phyloP scores from a whole-genome alignment of 1,139 yeast genomes.

The Taphrina betulina region DNA sequence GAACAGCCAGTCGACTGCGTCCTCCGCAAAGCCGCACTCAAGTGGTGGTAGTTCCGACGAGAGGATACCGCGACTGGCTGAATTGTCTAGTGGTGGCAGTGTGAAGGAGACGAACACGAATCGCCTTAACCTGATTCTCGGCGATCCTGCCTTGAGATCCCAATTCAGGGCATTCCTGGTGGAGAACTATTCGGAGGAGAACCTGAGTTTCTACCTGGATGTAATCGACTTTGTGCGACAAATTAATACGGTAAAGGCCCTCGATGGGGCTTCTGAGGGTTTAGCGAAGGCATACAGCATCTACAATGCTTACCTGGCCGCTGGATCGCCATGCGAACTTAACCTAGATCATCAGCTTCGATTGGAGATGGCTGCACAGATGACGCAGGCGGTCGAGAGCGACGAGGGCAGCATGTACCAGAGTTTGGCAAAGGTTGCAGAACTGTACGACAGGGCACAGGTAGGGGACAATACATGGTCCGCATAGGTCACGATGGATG shows the following conservation, averaged over 20 bases:
- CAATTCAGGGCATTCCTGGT: conserved; percentile 66
- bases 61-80: too few relatives aligned
- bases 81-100: too few relatives aligned
- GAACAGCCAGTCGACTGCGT: neutral
- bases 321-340: conserved; percentile 67
- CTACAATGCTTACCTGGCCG: conserved; percentile 65
- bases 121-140: conserved; percentile 53
- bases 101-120: conserved; percentile 33
- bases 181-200: conserved; percentile 69
- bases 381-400: conserved; percentile 41
- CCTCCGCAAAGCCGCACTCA: neutral
- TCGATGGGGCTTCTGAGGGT: conserved; percentile 37
- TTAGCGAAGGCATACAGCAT: conserved; percentile 44
- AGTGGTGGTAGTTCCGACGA: neutral
- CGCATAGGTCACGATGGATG: too few relatives aligned
- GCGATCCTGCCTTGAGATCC: conserved; percentile 76
- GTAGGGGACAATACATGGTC: too few relatives aligned
- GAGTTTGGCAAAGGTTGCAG: conserved; percentile 35
- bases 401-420: conserved; percentile 30
- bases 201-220: conserved; percentile 66
- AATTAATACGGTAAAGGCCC: conserved; percentile 38
- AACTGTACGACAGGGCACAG: conserved; percentile 37
- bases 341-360: conserved; percentile 66
- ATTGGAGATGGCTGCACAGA: conserved; percentile 50
- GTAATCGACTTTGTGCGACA: conserved; percentile 46